Percentiles rank a stretch among this genome's conserved stretches.
phyloP scores from a whole-genome alignment of 805 yeast genomes.

The Ascoidea asiatica region DNA sequence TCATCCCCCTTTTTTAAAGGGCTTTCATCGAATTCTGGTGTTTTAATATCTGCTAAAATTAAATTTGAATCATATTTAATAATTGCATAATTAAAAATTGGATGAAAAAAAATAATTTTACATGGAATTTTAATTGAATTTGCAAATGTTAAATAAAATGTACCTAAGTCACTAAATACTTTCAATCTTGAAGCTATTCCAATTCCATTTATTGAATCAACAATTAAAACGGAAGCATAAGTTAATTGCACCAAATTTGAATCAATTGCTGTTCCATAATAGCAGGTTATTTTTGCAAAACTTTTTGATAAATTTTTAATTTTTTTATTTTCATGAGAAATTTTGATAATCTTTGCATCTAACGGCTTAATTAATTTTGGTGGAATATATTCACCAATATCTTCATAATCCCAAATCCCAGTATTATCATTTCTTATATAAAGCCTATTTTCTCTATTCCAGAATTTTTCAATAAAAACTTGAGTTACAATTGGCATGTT shows the following conservation, averaged over 20 bases:
- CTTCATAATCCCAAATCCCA: constrained; percentile 42
- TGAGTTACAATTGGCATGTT: constrained; percentile 52
- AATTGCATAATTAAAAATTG: constrained; percentile 75
- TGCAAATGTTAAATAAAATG: constrained; percentile 66
- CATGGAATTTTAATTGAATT: constrained; percentile 76
- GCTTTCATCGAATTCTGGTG: constrained; percentile 44
- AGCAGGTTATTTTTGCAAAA: constrained; percentile 56
- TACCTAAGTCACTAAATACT: constrained; percentile 26
- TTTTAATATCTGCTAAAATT: constrained; percentile 53
- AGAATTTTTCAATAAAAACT: constrained; percentile 69
- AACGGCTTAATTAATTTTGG: constrained; percentile 36
- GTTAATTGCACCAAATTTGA: constrained; percentile 51
- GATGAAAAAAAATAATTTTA: constrained; percentile 70
- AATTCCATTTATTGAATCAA: constrained; percentile 69
- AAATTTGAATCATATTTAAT: constrained; percentile 68
- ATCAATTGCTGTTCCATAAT: constrained; percentile 67
- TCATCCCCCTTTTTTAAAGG: constrained; percentile 66
- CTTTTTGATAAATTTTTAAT: constrained; percentile 48
- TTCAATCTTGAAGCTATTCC: constrained; percentile 59
- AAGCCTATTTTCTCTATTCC: constrained; percentile 58
- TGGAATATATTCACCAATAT: constrained; percentile 41
- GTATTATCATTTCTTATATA: constrained; percentile 48
- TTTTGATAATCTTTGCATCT: constrained; percentile 54
- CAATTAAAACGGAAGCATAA: constrained; percentile 64
- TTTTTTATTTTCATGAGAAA: constrained; percentile 39